These are phyloP conservation scores for Dactylellina cionopaga DNA, from an alignment of 2,329 filamentous ascomycete genomes.

Conservation along the genomic window DNA sequence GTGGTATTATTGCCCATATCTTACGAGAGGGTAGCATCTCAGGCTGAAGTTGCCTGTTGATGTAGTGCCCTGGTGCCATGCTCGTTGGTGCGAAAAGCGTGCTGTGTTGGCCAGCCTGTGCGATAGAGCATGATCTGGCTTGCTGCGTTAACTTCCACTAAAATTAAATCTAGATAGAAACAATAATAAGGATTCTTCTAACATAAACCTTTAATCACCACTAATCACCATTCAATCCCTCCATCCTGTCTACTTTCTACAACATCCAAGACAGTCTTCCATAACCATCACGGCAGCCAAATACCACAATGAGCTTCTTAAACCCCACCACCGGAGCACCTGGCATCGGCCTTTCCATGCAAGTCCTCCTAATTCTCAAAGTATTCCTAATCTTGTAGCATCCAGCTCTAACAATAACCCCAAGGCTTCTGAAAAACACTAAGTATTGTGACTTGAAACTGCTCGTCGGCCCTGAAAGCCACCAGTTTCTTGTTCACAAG, in stretches of 20 bases:
- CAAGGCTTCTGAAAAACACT: constrained; percentile 18
- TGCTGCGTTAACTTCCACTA: too few relatives aligned
- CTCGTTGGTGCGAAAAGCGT: not conserved
- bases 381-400: not conserved
- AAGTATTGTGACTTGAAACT: constrained; percentile 35
- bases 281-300: not conserved
- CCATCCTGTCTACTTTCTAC: not conserved
- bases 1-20: not conserved
- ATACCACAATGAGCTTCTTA: constrained; percentile 5
- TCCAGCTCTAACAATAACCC: not conserved
- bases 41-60: not conserved
- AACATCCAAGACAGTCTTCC: too few relatives aligned
- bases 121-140: too few relatives aligned
- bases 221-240: not conserved
- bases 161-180: too few relatives aligned
- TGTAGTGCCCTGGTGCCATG: too few relatives aligned
- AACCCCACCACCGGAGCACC: not conserved
- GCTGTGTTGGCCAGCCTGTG: too few relatives aligned
- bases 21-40: not conserved
- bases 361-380: not conserved
- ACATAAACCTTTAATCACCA: not conserved
- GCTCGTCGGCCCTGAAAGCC: constrained; percentile 12
- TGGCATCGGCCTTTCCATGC: not conserved
- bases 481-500: constrained; percentile 22
- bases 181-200: too few relatives aligned